Evolutionary conservation across 495 filamentous ascomycete genomes (phyloP), one percentile per base, ranked within the genome.

Genomic region (Aspergillus mulundensis): DNA sequence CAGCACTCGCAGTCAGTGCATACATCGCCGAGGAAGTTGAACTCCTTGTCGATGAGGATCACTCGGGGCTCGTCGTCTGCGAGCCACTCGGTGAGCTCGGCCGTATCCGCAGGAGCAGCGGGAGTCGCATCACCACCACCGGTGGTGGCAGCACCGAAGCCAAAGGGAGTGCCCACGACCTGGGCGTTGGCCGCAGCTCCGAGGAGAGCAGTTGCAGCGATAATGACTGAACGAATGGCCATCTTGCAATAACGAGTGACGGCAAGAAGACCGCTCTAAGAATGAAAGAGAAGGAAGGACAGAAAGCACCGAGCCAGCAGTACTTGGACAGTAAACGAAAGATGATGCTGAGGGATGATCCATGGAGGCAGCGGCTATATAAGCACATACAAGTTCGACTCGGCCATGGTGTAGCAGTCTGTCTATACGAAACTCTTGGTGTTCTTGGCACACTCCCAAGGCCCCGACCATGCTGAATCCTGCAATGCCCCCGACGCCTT

Each of bases 101-200:
- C 50, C 41, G 66, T 77, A 16, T 70, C 67, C 19, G 57, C 71
- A 7, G 78, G 79, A 20, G 73, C 67, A 1, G 67, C 75, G 12
- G 77, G 61, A 21, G 70, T 65, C 5, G 76, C 77, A 62, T 60
- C 62, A 53, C 77, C 76, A 66, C 79, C 79, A 57, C 79, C 79
- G 11, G 78, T 81, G 12, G 71, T 69, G 15, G 73, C 73, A 46
- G 65, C 70, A 32, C 75, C 77, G 58, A 80, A 79, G 28, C 78
- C 78, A 12, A 75, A 67, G 1, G 78, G 64, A 4, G 66, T 66
- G 18, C 76, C 75, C 5, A 61, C 60, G 11, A 77, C 75, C 65
- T 38, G 62, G 44, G 65, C 65, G 8, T 54, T 51, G 24, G 58
- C 58, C 38, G 57, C 57, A 19, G 54, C 59, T 49, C 64, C 58